Conservation (phyloP, 78 protist genomes). For the Capsaspora owczarzaki region DNA sequence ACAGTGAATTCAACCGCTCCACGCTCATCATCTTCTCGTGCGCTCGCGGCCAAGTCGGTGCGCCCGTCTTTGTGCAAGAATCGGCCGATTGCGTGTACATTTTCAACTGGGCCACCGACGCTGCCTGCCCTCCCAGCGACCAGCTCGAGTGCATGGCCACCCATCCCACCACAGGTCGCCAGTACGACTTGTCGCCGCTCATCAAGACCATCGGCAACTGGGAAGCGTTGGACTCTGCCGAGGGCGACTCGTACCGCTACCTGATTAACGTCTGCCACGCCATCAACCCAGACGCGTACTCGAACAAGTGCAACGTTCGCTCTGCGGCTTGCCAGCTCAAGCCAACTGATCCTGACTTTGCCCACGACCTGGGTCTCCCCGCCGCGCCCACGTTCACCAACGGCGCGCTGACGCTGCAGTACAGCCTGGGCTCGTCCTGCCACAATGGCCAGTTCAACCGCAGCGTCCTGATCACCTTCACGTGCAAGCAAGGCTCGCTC, state of each 20-base stretch:
- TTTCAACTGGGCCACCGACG: not conserved
- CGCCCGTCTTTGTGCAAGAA: not conserved
- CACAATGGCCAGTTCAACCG: not conserved
- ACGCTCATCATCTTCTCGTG: not conserved
- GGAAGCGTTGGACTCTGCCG: not conserved
- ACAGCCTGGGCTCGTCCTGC: not conserved
- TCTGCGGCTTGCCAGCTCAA: not conserved
- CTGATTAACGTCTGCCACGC: not conserved
- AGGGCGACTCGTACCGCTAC: not conserved
- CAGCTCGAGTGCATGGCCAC: not conserved
- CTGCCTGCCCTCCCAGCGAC: not conserved
- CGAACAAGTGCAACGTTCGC: not conserved
- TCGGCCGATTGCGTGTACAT: not conserved
- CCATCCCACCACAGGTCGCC: not conserved
- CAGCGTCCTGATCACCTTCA: not conserved
- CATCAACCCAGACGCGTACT: not conserved
- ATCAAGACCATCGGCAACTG: not conserved
- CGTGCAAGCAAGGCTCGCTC: not conserved
- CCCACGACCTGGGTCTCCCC: not conserved
- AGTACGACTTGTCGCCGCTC: not conserved
- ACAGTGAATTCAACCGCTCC: not conserved
- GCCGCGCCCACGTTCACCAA: not conserved
- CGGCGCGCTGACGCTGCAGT: not conserved
- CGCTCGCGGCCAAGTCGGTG: not conserved
- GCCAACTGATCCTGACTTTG: too few relatives aligned